phyloP scores from a whole-genome alignment of 2,329 filamentous ascomycete genomes.

The Pestalotiopsis sp. region DNA sequence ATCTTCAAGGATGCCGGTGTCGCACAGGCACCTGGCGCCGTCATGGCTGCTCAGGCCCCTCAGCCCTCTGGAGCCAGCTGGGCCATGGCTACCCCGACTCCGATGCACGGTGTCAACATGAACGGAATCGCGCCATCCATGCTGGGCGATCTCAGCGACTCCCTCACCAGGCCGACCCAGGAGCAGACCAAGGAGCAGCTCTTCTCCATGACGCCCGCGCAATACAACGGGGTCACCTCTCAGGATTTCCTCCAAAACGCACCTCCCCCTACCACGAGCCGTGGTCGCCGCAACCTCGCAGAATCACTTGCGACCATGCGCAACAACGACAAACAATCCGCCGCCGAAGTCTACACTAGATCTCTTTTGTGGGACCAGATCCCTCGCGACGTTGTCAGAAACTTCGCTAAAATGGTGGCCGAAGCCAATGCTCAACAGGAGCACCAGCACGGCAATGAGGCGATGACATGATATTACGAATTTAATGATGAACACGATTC shows the following conservation, averaged over 20 bases:
- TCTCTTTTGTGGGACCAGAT: constrained; percentile 95
- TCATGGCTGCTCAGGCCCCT: constrained; percentile 48
- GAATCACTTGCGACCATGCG: constrained; percentile 82
- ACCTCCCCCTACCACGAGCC: constrained; percentile 56
- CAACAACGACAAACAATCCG: constrained; percentile 68
- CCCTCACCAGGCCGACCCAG: constrained; percentile 74
- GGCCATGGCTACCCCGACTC: constrained; percentile 40
- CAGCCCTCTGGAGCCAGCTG: constrained; percentile 55
- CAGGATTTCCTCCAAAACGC: constrained; percentile 69
- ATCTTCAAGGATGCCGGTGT: constrained; percentile 81
- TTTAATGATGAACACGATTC: constrained; percentile 33
- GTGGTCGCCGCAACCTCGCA: constrained; percentile 73
- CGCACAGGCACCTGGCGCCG: constrained; percentile 40
- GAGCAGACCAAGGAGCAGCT: constrained; percentile 87
- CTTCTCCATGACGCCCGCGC: constrained; percentile 81
- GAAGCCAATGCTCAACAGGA: constrained; percentile 59
- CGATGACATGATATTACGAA: constrained; percentile 42
- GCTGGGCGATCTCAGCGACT: constrained; percentile 68
- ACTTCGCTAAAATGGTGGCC: constrained; percentile 89
- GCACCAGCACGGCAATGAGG: constrained; percentile 43
- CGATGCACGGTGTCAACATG: constrained; percentile 46
- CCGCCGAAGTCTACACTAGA: constrained; percentile 88
- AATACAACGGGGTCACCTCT: constrained; percentile 84
- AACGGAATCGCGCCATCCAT: constrained; percentile 57
- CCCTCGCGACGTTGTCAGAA: constrained; percentile 85